These are phyloP conservation scores for Panicum miliaceum DNA, from an alignment of 176 grass and related monocot genomes.

Conservation along the genomic window DNA sequence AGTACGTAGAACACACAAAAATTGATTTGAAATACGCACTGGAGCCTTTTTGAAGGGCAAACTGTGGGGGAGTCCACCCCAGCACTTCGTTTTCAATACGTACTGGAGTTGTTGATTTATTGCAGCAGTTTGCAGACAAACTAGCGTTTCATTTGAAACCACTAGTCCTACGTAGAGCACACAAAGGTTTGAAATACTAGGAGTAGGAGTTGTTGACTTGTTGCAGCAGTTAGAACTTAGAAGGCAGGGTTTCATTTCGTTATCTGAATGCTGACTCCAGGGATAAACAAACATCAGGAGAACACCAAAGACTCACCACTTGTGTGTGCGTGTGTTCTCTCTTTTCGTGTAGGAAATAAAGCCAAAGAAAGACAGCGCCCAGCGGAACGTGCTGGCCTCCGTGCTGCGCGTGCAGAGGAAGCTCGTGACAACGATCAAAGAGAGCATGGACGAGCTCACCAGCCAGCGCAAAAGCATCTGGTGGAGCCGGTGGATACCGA, in stretches of 20 bases:
- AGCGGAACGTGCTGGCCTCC: constrained; percentile 79
- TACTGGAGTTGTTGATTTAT: not conserved
- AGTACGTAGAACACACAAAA: not conserved
- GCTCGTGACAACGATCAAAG: constrained; percentile 72
- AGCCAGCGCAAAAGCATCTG: constrained; percentile 84
- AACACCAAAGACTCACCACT: constrained; percentile 22
- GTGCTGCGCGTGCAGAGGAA: constrained; percentile 81
- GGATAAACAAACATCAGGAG: not conserved
- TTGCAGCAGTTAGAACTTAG: constrained; percentile 23
- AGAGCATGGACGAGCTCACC: constrained; percentile 82
- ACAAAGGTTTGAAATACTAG: not conserved
- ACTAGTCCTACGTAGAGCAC: not conserved
- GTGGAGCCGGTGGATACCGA: constrained; percentile 99
- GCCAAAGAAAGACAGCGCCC: constrained; percentile 67
- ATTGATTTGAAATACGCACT: not conserved
- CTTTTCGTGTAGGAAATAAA: constrained; percentile 68
- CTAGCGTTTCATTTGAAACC: not conserved
- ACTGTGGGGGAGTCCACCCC: too few relatives aligned
- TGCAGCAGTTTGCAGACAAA: constrained; percentile 4
- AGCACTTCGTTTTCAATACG: not conserved
- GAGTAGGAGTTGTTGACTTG: not conserved
- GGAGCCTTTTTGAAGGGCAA: not conserved
- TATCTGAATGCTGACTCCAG: not conserved
- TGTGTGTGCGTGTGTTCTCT: not conserved
- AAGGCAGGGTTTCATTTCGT: not conserved